Evolutionary conservation across 2,329 filamentous ascomycete genomes (phyloP), one percentile per base, ranked within the genome.

Genomic region (Reticulascus tulasneorum): DNA sequence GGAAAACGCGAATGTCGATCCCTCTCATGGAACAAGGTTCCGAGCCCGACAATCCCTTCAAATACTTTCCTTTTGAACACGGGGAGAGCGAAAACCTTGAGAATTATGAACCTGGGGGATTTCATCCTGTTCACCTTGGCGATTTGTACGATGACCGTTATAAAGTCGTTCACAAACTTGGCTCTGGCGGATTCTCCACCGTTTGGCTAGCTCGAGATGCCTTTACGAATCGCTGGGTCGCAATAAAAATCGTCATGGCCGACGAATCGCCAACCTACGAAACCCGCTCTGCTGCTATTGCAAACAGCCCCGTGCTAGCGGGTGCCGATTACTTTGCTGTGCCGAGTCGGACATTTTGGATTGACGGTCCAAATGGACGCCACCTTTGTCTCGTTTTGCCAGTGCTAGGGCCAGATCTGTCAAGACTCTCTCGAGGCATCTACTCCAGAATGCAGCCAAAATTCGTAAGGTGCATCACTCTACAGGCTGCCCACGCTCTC

Each of bases 91-190:
- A n/a, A n/a, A n/a, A n/a, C n/a, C n/a, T n/a, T n/a, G n/a, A n/a
- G n/a, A n/a, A n/a, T n/a, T 32, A 32, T n/a, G 20, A 15, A 9
- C 29, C 29, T 5, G 20, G 29, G 4, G 29, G 29, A 7, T 32
- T 23, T 13, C 29, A 32, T 23, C 29, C 29, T 15, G 29, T 32
- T 23, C 29, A 23, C 19, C 29, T 32, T 15, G 29, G 29, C 19
- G 29, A 32, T 15, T 9, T 32, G 11, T 32, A n/a, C n/a, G n/a
- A 58, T 31, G 32, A 53, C 13, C 51, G 58, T 12, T 67, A 67
- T 40, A 49, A 52, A 29, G 43, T 65, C 25, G 37, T 59, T 25
- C 55, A 61, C 22, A 67, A 67, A 42, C 42, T 65, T 33, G 62
- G 63, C 32, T 60, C 48, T 42, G 62, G 64, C 23, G 54, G 55